phyloP scores from a whole-genome alignment of 2,329 filamentous ascomycete genomes.

The Epichloe sylvatica region DNA sequence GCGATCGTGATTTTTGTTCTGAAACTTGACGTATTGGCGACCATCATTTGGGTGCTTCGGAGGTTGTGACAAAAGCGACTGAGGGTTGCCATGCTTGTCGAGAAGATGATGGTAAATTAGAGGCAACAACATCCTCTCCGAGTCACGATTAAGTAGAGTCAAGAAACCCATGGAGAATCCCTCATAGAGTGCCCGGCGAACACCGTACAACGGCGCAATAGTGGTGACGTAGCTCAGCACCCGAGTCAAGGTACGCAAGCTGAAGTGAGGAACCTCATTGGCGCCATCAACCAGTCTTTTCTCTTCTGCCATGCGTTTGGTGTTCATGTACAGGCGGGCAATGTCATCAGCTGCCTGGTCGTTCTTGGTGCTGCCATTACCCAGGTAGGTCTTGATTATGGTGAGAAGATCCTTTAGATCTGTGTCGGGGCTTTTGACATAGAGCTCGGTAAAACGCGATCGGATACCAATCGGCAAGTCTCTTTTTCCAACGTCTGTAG shows the following conservation, averaged over 20 bases:
- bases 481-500: conserved; percentile 91
- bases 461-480: conserved; percentile 80
- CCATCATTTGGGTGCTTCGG: conserved; percentile 67
- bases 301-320: conserved; percentile 65
- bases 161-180: conserved; percentile 97
- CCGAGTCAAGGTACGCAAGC: conserved; percentile 81
- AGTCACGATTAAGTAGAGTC: conserved; percentile 71
- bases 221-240: conserved; percentile 79
- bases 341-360: conserved; percentile 67
- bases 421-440: conserved; percentile 78
- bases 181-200: conserved; percentile 79
- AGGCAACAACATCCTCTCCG: conserved; percentile 64
- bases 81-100: conserved; percentile 49
- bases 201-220: conserved; percentile 68
- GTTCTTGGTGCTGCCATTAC: conserved; percentile 54
- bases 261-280: conserved; percentile 93
- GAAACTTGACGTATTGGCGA: conserved; percentile 66
- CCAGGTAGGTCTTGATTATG: conserved; percentile 81
- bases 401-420: conserved; percentile 75
- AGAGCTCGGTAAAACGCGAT: conserved; percentile 90
- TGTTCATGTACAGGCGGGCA: conserved; percentile 74
- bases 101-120: conserved; percentile 72
- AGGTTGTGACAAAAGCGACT: conserved; percentile 62
- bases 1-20: conserved; percentile 45
- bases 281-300: conserved; percentile 81